Conservation (phyloP, 768 basidiomycete species). For the Suillus subluteus region DNA sequence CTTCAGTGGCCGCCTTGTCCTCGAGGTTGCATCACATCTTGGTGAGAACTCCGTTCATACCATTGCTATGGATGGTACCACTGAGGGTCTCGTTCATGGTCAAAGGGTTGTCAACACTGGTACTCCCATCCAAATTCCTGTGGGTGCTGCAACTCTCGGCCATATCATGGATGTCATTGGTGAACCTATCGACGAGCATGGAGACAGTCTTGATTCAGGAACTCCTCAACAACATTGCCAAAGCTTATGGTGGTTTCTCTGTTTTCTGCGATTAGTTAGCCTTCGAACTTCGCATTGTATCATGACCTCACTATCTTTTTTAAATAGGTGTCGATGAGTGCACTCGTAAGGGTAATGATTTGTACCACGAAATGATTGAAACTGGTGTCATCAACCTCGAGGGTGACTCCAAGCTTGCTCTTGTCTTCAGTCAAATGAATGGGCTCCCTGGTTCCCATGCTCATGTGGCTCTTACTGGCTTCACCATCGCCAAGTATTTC, state of each 20-base stretch:
- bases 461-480: constrained; percentile 98
- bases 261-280: constrained; percentile 86
- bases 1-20: constrained; percentile 97
- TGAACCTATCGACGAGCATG: constrained; percentile 99
- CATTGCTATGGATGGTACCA: constrained; percentile 99
- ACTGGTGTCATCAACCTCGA: constrained; percentile 99
- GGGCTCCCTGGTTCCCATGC: constrained; percentile 99
- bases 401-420: constrained; percentile 99
- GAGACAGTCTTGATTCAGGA: constrained; percentile 99
- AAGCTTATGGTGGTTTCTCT: constrained; percentile 99
- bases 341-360: constrained; percentile 99
- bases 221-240: constrained; percentile 99
- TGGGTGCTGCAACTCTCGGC: constrained; percentile 91
- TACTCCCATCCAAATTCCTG: constrained; percentile 94
- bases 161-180: constrained; percentile 99
- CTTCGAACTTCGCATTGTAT: background rate
- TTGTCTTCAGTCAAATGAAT: constrained; percentile 99
- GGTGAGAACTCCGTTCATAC: constrained; percentile 99
- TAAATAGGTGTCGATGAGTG: constrained; percentile 94
- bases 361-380: constrained; percentile 99
- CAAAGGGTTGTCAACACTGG: constrained; percentile 98
- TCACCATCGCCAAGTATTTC: constrained; percentile 99
- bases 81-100: constrained; percentile 99
- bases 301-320: constrained; percentile 18
- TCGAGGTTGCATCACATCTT: constrained; percentile 97